Evolutionary conservation across 352 stramenopile species (phyloP).

Genomic region (Thraustotheca clavata): DNA sequence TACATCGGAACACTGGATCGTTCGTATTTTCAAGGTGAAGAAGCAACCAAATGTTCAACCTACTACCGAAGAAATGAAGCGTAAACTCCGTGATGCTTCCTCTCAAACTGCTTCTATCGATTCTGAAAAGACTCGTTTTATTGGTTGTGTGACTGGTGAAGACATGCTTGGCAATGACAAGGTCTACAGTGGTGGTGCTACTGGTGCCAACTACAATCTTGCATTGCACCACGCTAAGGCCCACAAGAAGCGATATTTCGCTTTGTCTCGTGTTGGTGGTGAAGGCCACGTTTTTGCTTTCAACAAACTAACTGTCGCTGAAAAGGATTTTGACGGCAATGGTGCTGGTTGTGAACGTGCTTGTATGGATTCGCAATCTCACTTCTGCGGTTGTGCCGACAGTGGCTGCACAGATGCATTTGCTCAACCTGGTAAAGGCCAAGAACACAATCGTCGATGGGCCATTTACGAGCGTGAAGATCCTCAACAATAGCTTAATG

Average conservation of each 20-base stretch:
- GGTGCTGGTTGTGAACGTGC: conserved; percentile 67
- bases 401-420: conserved; percentile 62
- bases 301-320: conserved; percentile 66
- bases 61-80: conserved; percentile 57
- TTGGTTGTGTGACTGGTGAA: conserved; percentile 79
- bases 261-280: conserved; percentile 56
- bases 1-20: conserved; percentile 93
- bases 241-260: conserved; percentile 84
- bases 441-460: conserved; percentile 87
- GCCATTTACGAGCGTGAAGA: conserved; percentile 75
- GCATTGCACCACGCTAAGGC: conserved; percentile 76
- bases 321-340: conserved; percentile 62
- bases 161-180: conserved; percentile 78
- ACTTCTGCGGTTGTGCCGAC: conserved; percentile 83
- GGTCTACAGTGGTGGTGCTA: conserved; percentile 79
- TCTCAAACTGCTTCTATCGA: conserved; percentile 45
- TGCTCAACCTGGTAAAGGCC: conserved; percentile 50
- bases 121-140: conserved; percentile 68
- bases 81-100: conserved; percentile 39
- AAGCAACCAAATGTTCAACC: conserved; percentile 74
- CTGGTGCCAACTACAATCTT: conserved; percentile 86
- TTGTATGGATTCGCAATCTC: conserved; percentile 63
- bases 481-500: too few species aligned
- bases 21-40: conserved; percentile 94
- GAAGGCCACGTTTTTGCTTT: conserved; percentile 88